A percentile compares a stretch with the other conserved stretches of the same genome.
Conservation (phyloP, 805 yeast species). For the Candida insectorum region DNA sequence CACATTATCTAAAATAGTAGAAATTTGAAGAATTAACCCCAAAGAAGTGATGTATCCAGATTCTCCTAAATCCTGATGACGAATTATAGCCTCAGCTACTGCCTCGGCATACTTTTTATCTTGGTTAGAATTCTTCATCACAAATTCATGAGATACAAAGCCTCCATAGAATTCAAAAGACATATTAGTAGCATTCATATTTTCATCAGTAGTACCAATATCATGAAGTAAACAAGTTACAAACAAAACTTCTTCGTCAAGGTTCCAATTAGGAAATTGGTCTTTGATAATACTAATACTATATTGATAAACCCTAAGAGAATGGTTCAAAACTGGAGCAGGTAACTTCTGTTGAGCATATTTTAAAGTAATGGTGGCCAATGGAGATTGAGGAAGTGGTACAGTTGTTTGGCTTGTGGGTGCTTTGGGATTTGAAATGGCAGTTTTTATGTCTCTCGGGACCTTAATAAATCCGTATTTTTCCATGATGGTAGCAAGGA, state of each 20-base stretch:
- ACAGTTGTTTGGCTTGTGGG: conserved; percentile 21
- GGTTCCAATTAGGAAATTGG: conserved; percentile 30
- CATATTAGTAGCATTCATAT: conserved; percentile 29
- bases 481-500: conserved; percentile 21
- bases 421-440: conserved; percentile 19
- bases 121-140: conserved; percentile 18
- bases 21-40: conserved; percentile 29
- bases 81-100: conserved; percentile 30
- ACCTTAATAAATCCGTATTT: conserved; percentile 28
- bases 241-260: conserved; percentile 24
- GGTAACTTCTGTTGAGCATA: conserved; percentile 23
- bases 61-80: conserved; percentile 34
- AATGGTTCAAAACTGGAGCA: conserved; percentile 22
- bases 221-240: conserved; percentile 32
- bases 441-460: conserved; percentile 22
- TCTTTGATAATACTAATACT: conserved; percentile 26
- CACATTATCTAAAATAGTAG: conserved; percentile 32
- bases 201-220: conserved; percentile 30
- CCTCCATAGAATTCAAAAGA: conserved; percentile 36
- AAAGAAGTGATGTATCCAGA: conserved; percentile 29
- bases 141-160: conserved; percentile 21
- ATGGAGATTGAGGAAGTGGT: conserved; percentile 17
- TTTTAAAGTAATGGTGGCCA: conserved; percentile 16
- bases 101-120: conserved; percentile 30
- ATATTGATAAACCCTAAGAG: conserved; percentile 28